Evolutionary conservation across 2,329 filamentous ascomycete species (phyloP).

Genomic region (Colletotrichum filicis): DNA sequence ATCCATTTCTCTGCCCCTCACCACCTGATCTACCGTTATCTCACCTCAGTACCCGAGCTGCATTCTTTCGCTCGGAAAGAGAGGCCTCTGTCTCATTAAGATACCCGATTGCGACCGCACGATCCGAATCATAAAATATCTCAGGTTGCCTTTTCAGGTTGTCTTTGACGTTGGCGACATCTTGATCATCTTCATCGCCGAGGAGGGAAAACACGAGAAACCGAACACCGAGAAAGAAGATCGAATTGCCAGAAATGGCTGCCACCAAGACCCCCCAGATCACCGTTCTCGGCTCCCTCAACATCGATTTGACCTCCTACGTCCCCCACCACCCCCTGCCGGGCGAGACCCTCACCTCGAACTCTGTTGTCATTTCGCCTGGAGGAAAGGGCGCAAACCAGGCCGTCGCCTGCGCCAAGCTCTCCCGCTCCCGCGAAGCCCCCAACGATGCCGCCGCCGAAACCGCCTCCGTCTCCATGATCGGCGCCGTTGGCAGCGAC

Average conservation of each 20-base stretch:
- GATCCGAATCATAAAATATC: background rate
- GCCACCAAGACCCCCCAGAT: slow-evolving; percentile 61
- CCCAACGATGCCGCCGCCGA: slow-evolving; percentile 46
- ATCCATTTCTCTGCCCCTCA: background rate
- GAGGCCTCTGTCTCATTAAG: background rate
- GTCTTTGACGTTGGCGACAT: background rate
- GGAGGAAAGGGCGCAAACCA: slow-evolving; percentile 98
- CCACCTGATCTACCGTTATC: slow-evolving; percentile 18
- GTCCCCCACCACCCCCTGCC: slow-evolving; percentile 84
- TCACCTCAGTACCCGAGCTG: slow-evolving; percentile 23
- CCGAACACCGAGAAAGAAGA: background rate
- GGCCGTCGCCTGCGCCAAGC: slow-evolving; percentile 86
- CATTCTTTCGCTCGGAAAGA: slow-evolving; percentile 6
- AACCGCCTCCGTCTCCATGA: slow-evolving; percentile 69
- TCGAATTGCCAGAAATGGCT: slow-evolving; percentile 13
- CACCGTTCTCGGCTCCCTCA: slow-evolving; percentile 90
- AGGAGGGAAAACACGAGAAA: background rate
- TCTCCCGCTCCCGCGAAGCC: slow-evolving; percentile 66
- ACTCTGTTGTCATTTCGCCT: slow-evolving; percentile 80
- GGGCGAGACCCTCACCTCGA: slow-evolving; percentile 88
- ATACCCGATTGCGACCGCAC: background rate
- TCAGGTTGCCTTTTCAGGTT: background rate
- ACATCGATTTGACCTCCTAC: slow-evolving; percentile 91
- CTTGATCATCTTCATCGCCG: background rate
- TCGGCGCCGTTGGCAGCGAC: slow-evolving; percentile 79